phyloP scores from a whole-genome alignment of 768 basidiomycete genomes.

The Phaffia australis region DNA sequence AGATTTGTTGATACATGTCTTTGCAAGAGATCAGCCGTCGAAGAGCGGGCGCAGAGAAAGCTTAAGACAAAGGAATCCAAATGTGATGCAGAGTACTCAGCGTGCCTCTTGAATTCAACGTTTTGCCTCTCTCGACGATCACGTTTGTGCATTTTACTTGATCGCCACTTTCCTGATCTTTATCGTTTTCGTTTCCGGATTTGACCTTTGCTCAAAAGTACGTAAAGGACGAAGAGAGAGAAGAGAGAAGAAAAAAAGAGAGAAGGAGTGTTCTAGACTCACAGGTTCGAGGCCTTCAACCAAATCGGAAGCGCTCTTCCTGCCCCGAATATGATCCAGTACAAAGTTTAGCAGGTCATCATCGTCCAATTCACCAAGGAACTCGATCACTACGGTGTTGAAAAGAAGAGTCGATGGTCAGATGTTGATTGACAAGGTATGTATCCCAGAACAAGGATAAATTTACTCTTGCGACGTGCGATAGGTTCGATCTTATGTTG shows the following conservation, averaged over 20 bases:
- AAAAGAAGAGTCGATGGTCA: too few species aligned
- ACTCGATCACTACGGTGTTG: slow-evolving; percentile 52
- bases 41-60: too few species aligned
- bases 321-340: slow-evolving; percentile 81
- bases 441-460: neutral
- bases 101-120: too few species aligned
- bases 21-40: too few species aligned
- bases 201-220: neutral
- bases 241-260: neutral
- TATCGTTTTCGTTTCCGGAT: too few species aligned
- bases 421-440: too few species aligned
- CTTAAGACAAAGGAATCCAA: too few species aligned
- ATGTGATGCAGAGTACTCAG: too few species aligned
- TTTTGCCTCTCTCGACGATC: too few species aligned
- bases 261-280: slow-evolving; percentile 37
- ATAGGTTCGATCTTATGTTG: neutral
- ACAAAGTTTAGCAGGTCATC: slow-evolving; percentile 91
- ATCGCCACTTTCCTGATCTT: too few species aligned
- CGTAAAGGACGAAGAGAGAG: neutral
- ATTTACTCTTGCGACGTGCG: neutral
- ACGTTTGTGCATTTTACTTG: too few species aligned
- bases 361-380: slow-evolving; percentile 83
- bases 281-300: slow-evolving; percentile 86
- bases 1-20: too few species aligned
- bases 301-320: slow-evolving; percentile 70